Base-by-base conservation (phyloP, 2,329 filamentous ascomycete genomes). In the Madurella fahalii region DNA sequence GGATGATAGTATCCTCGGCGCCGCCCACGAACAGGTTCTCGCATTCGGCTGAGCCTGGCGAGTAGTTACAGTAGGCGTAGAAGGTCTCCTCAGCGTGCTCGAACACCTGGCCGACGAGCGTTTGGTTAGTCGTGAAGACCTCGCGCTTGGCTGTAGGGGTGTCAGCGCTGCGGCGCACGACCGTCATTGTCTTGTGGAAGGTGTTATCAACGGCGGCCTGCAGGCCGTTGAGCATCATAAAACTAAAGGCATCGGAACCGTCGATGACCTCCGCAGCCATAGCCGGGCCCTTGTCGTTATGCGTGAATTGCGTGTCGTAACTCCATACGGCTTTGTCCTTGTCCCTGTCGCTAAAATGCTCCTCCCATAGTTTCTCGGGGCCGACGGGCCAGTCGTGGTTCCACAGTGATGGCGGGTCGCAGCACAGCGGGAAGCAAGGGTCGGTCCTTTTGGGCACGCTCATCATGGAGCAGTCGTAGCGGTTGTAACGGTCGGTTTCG, bases 211-310 rank as follows among this genome's bases (percentile, higher is more conserved):
- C 59, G 11, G 65, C 58, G n/a, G 59, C 67, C 18, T 56, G 43
- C 5, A 59, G 56, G 0, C 67, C 67, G 52, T 69, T 57, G 7
- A 69, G 58, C 64, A 68, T 68, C 12, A 69, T 49, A 44, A 69
- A 68, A 5, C 66, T 66, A 52, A 67, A 68, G 1, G 67, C 50
- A 52, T 69, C 67, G 4, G 39, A 51, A 15, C 65, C 67, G 37
- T 58, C 45, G 43, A 57, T 55, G n/a, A 34, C 62, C 63, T 39
- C 54, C 56, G 15, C 57, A 20, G 31, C 61, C 50, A 18, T 52
- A 45, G 43, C 65, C 37, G 25, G 51, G 52, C 59, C 65, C 8
- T 52, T 20, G 18, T 18, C 20, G 11, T 44, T 9, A 25, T 44
- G 20, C 13, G 11, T 8, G 9, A 7, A 44, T 62, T 57, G 64